Evolutionary conservation across 2,329 filamentous ascomycete genomes (phyloP), one percentile per base, ranked within the genome.

Genomic region (Tolypocladium tropicale): DNA sequence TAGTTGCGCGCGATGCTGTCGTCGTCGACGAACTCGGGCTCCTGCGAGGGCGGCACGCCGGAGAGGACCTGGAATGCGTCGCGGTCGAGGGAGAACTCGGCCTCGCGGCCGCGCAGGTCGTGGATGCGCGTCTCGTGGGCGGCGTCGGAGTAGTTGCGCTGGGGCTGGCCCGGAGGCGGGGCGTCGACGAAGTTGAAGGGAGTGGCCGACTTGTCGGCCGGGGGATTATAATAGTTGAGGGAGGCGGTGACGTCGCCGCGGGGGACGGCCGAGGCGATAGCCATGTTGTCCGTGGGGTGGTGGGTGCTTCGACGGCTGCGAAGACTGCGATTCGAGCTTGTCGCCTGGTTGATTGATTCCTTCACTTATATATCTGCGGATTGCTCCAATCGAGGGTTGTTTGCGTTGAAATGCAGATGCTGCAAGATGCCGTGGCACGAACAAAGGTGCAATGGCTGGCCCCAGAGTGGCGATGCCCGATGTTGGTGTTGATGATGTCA

Each of bases 21-120:
- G 64, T 91, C 86, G 68, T 89, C 83, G 4, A 70, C 70, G 69
- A 93, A 95, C 43, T 82, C 78, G 6, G 55, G 6, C 48, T 71
- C 68, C 10, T 52, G 58, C 2, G 80, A 79, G 2, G 80, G 77
- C 0, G 84, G 75, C 1, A 90, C 71, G 62, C 77, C 72, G 14
- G 75, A 74, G 52, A 90, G 69, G 23, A 88, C 75, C 56, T 83
- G 77, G 75, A 96, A 95, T 60, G 89, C 89, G 68, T 92, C 84
- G 56, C 76, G 77, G 72, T 93, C 86, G 16, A 94, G 79, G 9
- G 70, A 79, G 72, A 85, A 92, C 21, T 78, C 72, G 3, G 74
- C 66, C 67, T 94, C 90, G 53, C 75, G 76, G 53, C 85, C 87
- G 54, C 91, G 88, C 63, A 92, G 78, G 72, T 96, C 91, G 59